Conservation (phyloP, 2,329 filamentous ascomycete genomes). For the Sarocladium oryzae region DNA sequence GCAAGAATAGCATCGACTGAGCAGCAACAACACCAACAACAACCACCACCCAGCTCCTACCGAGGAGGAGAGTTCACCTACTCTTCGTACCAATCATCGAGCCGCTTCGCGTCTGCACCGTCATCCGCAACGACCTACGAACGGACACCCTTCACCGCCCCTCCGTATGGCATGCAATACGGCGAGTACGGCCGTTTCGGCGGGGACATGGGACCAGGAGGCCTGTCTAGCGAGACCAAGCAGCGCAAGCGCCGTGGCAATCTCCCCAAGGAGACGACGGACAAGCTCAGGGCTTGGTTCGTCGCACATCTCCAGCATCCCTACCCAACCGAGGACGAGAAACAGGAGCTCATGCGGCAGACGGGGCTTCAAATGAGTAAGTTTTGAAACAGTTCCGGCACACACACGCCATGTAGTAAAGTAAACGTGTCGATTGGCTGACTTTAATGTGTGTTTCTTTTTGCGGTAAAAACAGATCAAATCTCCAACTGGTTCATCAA, state of each 20-base stretch:
- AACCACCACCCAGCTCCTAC: conserved; percentile 24
- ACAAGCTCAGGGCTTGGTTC: conserved; percentile 76
- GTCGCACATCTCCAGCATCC: conserved; percentile 69
- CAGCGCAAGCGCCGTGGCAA: conserved; percentile 69
- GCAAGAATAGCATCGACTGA: neutral
- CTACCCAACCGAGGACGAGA: conserved; percentile 84
- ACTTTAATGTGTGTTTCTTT: conserved; percentile 2
- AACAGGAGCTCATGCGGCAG: conserved; percentile 69
- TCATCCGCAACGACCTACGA: conserved; percentile 26
- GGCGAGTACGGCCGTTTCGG: conserved; percentile 37
- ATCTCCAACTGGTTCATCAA: conserved; percentile 83
- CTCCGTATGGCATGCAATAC: conserved; percentile 31
- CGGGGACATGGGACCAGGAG: conserved; percentile 29
- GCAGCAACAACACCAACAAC: no score
- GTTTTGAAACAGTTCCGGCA: conserved; percentile 25
- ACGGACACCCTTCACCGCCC: conserved; percentile 35
- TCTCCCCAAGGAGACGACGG: conserved; percentile 82
- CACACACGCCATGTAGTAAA: neutral
- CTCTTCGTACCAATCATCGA: conserved; percentile 33
- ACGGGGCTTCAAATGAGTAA: conserved; percentile 74
- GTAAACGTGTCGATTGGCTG: neutral
- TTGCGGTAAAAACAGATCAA: conserved; percentile 40
- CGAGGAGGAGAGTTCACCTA: conserved; percentile 29
- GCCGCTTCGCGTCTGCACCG: conserved; percentile 32
- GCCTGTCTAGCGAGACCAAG: conserved; percentile 38